Percentiles rank a stretch among this genome's conserved stretches.
Evolutionary conservation across 495 filamentous ascomycete genomes (phyloP).

Genomic region (Neurospora sp.): DNA sequence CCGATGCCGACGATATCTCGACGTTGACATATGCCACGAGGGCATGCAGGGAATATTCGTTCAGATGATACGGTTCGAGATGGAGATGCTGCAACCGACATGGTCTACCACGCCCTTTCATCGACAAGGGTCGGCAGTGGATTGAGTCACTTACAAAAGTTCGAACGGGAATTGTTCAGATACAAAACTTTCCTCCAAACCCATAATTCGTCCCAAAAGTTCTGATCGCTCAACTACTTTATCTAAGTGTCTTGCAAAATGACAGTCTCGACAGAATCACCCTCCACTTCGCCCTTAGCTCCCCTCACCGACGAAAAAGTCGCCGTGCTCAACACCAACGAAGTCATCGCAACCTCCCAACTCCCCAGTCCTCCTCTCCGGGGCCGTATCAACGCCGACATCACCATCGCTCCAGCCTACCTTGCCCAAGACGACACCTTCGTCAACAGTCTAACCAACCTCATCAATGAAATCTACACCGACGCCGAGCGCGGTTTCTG

Average conservation of each 20-base stretch:
- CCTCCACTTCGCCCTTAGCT: background rate
- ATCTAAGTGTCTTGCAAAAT: background rate
- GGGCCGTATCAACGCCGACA: background rate
- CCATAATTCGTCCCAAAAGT: too few species aligned
- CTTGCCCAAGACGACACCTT: background rate
- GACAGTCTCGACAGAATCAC: background rate
- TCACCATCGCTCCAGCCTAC: background rate
- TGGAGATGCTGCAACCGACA: background rate
- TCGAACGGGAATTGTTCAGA: background rate
- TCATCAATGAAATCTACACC: slow-evolving; percentile 2
- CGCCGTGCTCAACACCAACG: background rate
- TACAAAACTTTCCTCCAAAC: too few species aligned
- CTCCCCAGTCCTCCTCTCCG: background rate
- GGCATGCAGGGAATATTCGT: background rate
- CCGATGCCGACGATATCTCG: background rate
- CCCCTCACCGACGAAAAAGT: background rate
- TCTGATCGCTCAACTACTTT: too few species aligned
- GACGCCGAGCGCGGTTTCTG: slow-evolving; percentile 2
- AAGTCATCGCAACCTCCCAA: background rate
- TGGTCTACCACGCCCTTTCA: background rate
- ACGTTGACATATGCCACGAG: background rate
- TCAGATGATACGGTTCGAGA: background rate
- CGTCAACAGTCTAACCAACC: background rate
- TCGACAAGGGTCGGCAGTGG: background rate
- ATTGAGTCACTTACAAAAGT: background rate